Base-by-base conservation (phyloP, 257 asterid species). In the Plantago ovata region DNA sequence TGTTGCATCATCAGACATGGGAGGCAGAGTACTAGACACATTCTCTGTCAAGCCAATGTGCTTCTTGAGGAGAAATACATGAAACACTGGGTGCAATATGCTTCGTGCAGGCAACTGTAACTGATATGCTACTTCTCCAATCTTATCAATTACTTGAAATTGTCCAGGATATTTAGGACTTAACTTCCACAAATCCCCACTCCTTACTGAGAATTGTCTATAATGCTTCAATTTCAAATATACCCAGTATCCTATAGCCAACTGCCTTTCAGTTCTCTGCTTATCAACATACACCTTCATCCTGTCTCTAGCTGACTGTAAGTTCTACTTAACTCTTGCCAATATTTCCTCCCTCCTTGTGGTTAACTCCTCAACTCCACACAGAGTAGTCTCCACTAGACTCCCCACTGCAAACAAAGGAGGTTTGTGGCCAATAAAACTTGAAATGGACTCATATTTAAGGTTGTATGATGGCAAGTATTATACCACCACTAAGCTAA, bases 161-260 rank as follows among this genome's bases (percentile, higher is more conserved):
- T 56, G 61, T 0, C 61, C 33, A 9, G 3, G 40, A 10, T 20
- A 42, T 7, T 66, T 66, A 0, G 13, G 45, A 10, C 21, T 28
- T 3, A 18, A 12, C 43, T 56, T 39, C 12, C 4, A 38, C 2
- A 4, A 10, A 0, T 12, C 6, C 10, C 11, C 8, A 4, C 13
- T 18, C 3, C 24, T 9, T 1, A 56, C 4, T 0, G 48, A 15
- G 5, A 2, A 1, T 2, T 16, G 44, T 19, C 45, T 18, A 6
- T 38, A 58, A 16, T n/a, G n/a, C n/a, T 38, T 39, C 3, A 56
- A 24, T 22, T 62, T 62, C 1, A 62, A 6, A 10, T 4, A 69
- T 0, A 69, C 69, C 49, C 41, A 55, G 13, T 69, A 61, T 0
- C 74, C 74, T 3, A 41, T 33, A 3, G 0, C 9, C 38, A 69